Conservation (phyloP, 192 early-diverging fungal species). For the Gamsiella multidivaricata region DNA sequence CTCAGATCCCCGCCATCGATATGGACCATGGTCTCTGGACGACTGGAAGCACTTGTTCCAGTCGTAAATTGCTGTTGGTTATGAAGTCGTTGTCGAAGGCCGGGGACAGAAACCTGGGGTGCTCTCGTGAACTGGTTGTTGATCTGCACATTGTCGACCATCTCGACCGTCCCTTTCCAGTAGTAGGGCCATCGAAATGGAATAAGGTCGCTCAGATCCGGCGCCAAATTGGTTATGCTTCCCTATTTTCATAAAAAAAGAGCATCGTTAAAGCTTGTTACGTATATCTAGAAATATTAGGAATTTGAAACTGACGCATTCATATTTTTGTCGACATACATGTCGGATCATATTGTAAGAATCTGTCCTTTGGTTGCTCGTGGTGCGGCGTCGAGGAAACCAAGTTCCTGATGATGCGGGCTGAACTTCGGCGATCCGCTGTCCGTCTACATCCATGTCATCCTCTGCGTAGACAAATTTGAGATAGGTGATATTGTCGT, state of each 20-base stretch:
- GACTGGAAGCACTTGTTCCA: too few species aligned
- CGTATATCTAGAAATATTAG: too few species aligned
- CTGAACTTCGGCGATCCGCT: constrained; percentile 38
- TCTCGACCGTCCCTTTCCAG: constrained; percentile 51
- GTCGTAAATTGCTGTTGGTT: constrained; percentile 6
- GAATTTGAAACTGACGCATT: too few species aligned
- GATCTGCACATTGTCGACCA: constrained; percentile 54
- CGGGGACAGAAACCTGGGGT: constrained; percentile 19
- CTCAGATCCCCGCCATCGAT: neutral
- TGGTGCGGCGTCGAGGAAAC: constrained; percentile 42
- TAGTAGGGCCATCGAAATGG: constrained; percentile 52
- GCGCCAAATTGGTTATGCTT: constrained; percentile 45
- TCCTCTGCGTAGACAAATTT: constrained; percentile 68
- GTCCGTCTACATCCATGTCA: constrained; percentile 59
- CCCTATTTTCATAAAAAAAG: constrained; percentile 8
- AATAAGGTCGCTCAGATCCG: constrained; percentile 44
- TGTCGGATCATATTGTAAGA: constrained; percentile 58
- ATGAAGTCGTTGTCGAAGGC: constrained; percentile 19
- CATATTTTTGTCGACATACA: constrained; percentile 26
- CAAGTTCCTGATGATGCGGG: constrained; percentile 19
- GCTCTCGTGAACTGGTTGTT: constrained; percentile 51
- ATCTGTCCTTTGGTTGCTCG: constrained; percentile 37
- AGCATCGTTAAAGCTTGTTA: too few species aligned
- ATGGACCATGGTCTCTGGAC: constrained; percentile 13
- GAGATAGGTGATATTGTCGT: constrained; percentile 66